These are phyloP conservation scores for Triticum timopheevii DNA, from an alignment of 176 grass and related monocot species.

Conservation along the genomic window DNA sequence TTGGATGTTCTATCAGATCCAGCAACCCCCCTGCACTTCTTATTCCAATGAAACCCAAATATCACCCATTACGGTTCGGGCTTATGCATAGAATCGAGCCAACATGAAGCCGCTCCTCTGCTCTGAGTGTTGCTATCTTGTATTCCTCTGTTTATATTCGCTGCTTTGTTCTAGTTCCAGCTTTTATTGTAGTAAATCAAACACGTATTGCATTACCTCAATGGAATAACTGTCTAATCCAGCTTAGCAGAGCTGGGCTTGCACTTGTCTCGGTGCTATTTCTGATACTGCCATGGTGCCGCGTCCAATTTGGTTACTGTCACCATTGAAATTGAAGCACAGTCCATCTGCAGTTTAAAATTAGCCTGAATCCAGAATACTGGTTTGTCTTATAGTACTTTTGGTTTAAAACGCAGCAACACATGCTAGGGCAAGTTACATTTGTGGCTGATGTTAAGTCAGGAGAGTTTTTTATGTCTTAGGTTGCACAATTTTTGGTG, in stretches of 20 bases:
- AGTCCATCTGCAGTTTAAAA: not conserved
- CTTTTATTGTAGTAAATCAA: too few relatives aligned
- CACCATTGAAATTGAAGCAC: not conserved
- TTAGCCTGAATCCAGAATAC: not conserved
- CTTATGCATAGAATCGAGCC: not conserved
- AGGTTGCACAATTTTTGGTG: not conserved
- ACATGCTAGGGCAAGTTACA: too few relatives aligned
- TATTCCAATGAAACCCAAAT: not conserved
- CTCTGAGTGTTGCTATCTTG: not conserved
- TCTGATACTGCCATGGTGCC: not conserved
- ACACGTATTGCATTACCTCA: not conserved
- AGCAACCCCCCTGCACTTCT: too few relatives aligned
- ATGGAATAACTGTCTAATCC: not conserved
- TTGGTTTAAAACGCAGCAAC: not conserved
- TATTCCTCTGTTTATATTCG: not conserved
- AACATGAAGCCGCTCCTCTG: not conserved
- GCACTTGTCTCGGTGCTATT: not conserved
- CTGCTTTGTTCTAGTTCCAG: too few relatives aligned
- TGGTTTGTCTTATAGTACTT: not conserved
- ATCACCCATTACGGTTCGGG: not conserved
- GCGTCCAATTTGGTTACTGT: not conserved
- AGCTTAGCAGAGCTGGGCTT: not conserved
- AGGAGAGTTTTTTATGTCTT: not conserved
- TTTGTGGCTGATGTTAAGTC: not conserved
- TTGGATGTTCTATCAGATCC: too few relatives aligned